Evolutionary conservation across 768 basidiomycete species (phyloP), one percentile per base, ranked within the genome.

Genomic region (Clathrus columnatus): DNA sequence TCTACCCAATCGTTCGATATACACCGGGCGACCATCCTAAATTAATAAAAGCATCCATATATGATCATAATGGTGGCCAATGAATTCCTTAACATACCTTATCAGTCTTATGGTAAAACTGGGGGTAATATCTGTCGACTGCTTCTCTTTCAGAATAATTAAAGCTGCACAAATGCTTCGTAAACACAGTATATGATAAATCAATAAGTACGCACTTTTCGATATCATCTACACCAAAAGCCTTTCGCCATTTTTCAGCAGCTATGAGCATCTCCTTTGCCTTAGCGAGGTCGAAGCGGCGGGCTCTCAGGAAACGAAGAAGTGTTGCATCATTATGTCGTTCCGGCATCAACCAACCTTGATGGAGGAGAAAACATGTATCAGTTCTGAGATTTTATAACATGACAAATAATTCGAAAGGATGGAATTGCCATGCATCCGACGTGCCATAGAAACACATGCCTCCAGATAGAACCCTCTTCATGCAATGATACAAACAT

Each of bases 31-130:
- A 18, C 95, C 95, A 61, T 96, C 93, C 90, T 93, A 63, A 8
- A 20, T 24, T 2, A 27, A 16, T 4, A 10, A 27, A 17, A 6
- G 20, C 18, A 51, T 48, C 28, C 61, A 21, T 17, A 21, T 30
- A 27, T 7, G 8, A 48, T 36, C 50, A 36, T 41, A 5, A 48
- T 21, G 30, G 2, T 17, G 32, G 30, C 41, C 51, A 26, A 41
- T 27, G 45, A n/a, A 14, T 21, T 32, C 46, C 2, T 27, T n/a
- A 23, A 49, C 74, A 36, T 54, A 91, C 91, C 77, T 85, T 92
- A 77, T 98, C 95, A 61, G 76, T 87, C 74, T 91, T 94, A 75
- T 98, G 95, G 69, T 97, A 96, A 70, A 81, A 96, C 64, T 95
- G 92, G 1, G 94, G 93, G 65, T 96, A 98, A 63, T 87, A 91